phyloP scores from a whole-genome alignment of 2,329 filamentous ascomycete species.

The Penicillium verrucosum region DNA sequence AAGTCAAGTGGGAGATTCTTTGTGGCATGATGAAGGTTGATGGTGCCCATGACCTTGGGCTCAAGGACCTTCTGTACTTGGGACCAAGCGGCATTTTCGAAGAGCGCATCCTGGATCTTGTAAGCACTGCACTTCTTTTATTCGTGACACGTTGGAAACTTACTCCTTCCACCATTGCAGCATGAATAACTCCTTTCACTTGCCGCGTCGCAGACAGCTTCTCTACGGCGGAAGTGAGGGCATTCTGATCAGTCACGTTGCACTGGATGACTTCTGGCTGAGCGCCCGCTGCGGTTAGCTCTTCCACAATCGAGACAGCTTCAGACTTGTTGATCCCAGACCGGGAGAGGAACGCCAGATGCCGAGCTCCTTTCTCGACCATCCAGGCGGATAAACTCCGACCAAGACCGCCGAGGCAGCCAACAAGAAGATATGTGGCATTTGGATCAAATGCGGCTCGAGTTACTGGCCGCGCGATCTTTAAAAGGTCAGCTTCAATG shows the following conservation, averaged over 20 bases:
- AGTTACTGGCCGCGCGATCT: neutral
- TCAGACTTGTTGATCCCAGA: slow-evolving; percentile 6
- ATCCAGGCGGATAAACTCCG: slow-evolving; percentile 13
- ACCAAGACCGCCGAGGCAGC: slow-evolving; percentile 19
- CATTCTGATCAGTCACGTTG: neutral
- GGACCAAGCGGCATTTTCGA: too few species aligned
- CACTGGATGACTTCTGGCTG: neutral
- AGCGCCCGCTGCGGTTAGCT: neutral
- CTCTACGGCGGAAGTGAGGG: too few species aligned
- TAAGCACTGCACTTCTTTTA: too few species aligned
- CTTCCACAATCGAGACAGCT: slow-evolving; percentile 4
- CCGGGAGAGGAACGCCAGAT: slow-evolving; percentile 14
- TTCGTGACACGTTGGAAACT: neutral
- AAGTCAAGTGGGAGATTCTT: slow-evolving; percentile 2
- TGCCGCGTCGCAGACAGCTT: too few species aligned
- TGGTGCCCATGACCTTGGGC: slow-evolving; percentile 15
- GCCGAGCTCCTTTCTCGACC: slow-evolving; percentile 16
- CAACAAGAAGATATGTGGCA: slow-evolving; percentile 7
- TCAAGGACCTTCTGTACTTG: neutral
- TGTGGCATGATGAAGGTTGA: slow-evolving; percentile 15
- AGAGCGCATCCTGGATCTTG: too few species aligned
- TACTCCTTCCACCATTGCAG: slow-evolving; percentile 1
- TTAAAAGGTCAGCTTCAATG: neutral
- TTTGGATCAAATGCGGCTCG: neutral
- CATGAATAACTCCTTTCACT: too few species aligned